Evolutionary conservation across 805 yeast genomes (phyloP), one percentile per base, ranked within the genome.

Genomic region (Metschnikowia chrysomelidarum): DNA sequence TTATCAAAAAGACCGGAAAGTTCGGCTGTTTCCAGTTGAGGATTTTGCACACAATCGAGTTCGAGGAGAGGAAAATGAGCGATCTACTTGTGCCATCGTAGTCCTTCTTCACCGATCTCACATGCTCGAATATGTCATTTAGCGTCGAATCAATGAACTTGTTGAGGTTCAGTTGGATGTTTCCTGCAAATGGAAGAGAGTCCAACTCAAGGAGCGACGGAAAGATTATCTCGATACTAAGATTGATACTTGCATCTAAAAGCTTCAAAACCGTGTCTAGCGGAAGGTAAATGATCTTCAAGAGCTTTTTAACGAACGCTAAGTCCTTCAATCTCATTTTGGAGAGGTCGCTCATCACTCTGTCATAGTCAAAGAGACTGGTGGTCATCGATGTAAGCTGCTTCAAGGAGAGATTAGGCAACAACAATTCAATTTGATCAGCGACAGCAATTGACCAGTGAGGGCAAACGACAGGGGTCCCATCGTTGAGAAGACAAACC

Each of bases 11-110:
- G 0, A 93, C 98, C 0, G 98, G 97, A 62, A 83, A 93, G 57
- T 91, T 91, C 10, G 98, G 98, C 62, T 93, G 98, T 60, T 93
- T 93, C 98, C 98, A 93, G 61, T 93, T 93, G 49, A 93, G 64
- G 29, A 87, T 84, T 8, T 95, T 87, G 61, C 98, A 93, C n/a
- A 88, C 87, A 29, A 80, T 76, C 21, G 96, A 84, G 59, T 88
- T 87, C 37, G 84, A 76, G 1, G 96, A 87, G 9, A 95, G 78
- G 59, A 93, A 86, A 7, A 91, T 80, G 27, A 93, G 64, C 1
- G 94, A 79, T 40, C 95, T 68, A 27, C 46, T 43, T 7, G 40
- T 23, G 4, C 48, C 44, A 4, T 34, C 17, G 7, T 43, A 38
- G 9, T 24, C 40, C 13, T 39, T 30, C 45, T 62, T 57, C 58